Percentiles rank a stretch among this genome's conserved stretches.
Conservation (phyloP, 208 protist genomes). For the Porcisia hertigi region DNA sequence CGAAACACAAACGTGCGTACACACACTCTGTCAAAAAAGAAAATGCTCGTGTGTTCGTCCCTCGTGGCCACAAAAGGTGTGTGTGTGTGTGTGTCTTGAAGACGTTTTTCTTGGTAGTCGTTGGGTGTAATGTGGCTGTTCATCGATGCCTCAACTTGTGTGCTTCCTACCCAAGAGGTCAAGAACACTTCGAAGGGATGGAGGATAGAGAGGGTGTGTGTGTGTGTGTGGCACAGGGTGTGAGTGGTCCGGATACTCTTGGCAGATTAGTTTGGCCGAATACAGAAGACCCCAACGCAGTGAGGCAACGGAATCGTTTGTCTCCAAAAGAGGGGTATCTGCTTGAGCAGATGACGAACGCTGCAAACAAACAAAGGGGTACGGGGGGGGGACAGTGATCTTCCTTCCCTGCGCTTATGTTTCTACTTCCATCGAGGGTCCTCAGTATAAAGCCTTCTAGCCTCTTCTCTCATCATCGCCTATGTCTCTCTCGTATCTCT, state of each 20-base stretch:
- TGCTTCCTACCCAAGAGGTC: not conserved
- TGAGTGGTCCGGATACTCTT: not conserved
- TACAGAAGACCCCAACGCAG: not conserved
- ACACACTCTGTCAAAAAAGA: not conserved
- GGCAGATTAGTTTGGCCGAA: not conserved
- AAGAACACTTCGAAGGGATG: not conserved
- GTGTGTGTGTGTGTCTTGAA: not conserved
- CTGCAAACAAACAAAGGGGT: not conserved
- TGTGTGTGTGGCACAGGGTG: not conserved
- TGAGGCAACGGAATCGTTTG: not conserved
- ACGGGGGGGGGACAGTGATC: too few species aligned
- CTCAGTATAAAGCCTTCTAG: too few species aligned
- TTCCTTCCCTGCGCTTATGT: not conserved
- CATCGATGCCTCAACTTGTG: not conserved
- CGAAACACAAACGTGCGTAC: not conserved
- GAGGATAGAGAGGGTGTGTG: too few species aligned
- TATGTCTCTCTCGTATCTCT: not conserved
- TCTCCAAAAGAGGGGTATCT: not conserved
- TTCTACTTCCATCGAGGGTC: not conserved
- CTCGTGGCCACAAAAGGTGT: not conserved
- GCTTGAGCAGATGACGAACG: not conserved
- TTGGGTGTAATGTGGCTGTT: slow-evolving; percentile 1
- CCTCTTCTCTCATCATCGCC: not conserved
- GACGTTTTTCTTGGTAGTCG: not conserved
- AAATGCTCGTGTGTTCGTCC: not conserved